Evolutionary conservation across 2,329 filamentous ascomycete genomes (phyloP), one percentile per base, ranked within the genome.

Genomic region (Tolypocladium inflatum): DNA sequence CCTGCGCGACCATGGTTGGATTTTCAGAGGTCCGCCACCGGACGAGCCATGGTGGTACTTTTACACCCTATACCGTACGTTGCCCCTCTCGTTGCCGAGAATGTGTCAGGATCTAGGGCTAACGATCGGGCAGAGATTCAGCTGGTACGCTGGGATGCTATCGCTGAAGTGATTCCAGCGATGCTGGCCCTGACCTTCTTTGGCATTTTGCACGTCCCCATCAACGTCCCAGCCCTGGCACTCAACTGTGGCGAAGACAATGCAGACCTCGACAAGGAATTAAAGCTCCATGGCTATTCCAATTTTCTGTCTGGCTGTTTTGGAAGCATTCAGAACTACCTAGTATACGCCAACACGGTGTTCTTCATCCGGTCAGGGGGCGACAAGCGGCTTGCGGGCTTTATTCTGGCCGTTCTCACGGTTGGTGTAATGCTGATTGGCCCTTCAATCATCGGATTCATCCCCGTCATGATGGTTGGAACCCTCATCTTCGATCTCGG

Each of bases 131-230:
- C 58, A 94, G 90, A 94, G 67, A 90, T 96, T 66, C 79, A 86
- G 54, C 79, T 87, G 30, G 88, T 97, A 3, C 83, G 92, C 64
- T 96, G 90, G 89, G 80, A 81, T 51, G 94, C 93, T 3, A 81
- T 99, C 54, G 75, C 80, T n/a, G 86, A 91, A 66, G 92, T 89
- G 1, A 81, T 97, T 37, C 94, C 94, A 1, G 92, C 94, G 37
- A 97, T 99, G 90, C 86, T 99, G 66, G 94, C 94, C 0, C 76
- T 99, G 60, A 97, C 94, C 0, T 99, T 99, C 77, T 99, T 99
- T 67, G 94, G 94, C 56, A 88, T 99, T 58, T 82, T 99, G 3
- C 94, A 99, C 70, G 94, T 99, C 3, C 94, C 94, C 0, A 99
- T 99, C 74, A 99, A 99, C 67, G 92, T 99, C 5, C 94, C 94